Conservation (phyloP, 768 basidiomycete genomes). For the Collybiopsis confluens region DNA sequence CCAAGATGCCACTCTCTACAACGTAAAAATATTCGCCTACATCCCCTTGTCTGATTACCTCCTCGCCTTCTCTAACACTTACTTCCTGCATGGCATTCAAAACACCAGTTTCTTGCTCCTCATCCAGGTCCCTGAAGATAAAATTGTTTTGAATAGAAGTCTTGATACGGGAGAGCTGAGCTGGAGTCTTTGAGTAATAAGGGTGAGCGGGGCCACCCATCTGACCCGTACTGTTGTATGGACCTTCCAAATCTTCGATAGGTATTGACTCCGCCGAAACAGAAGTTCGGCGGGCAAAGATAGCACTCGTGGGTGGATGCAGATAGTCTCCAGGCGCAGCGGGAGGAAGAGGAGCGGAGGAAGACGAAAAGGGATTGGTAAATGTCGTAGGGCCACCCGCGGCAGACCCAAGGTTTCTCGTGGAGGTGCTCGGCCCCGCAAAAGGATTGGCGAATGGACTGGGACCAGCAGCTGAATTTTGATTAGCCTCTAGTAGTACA, state of each 20-base stretch:
- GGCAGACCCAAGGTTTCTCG: conserved; percentile 54
- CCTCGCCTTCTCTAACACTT: conserved; percentile 62
- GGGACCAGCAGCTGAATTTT: no score
- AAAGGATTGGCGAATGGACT: conserved; percentile 16
- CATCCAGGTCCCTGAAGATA: conserved; percentile 93
- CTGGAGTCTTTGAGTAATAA: conserved; percentile 69
- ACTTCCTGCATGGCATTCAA: conserved; percentile 95
- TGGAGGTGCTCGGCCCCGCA: conserved; percentile 76
- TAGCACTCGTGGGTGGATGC: conserved; percentile 70
- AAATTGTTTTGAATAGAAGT: conserved; percentile 85
- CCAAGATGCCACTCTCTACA: conserved; percentile 82
- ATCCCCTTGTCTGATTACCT: conserved; percentile 96
- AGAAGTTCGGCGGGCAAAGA: conserved; percentile 86
- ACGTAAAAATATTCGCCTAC: conserved; percentile 98
- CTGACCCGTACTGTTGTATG: no score
- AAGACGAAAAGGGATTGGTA: conserved; percentile 44
- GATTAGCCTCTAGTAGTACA: no score
- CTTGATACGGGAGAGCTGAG: conserved; percentile 86
- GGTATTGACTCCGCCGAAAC: conserved; percentile 95
- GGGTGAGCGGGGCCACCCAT: conserved; percentile 45
- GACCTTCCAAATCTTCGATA: conserved; percentile 53
- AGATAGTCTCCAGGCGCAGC: conserved; percentile 58
- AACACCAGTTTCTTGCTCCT: conserved; percentile 91
- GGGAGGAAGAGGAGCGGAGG: conserved; percentile 40
- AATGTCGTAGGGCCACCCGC: conserved; percentile 41